Conservation (phyloP, 2,329 filamentous ascomycete species). For the Trichoderma brevicompactum region DNA sequence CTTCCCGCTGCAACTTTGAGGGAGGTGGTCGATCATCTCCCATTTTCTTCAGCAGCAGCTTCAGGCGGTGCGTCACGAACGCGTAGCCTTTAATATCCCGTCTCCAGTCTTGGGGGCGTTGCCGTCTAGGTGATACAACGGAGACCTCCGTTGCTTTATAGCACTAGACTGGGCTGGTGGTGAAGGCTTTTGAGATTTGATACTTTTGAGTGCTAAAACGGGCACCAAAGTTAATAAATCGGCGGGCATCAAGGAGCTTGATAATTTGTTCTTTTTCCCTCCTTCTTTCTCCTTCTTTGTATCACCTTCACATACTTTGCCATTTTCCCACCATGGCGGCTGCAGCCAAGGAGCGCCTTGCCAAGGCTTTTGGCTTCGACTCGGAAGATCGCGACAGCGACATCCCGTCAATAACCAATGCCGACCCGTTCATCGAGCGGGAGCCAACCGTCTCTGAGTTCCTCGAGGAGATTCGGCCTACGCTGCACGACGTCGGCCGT, state of each 20-base stretch:
- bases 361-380: constrained; percentile 43
- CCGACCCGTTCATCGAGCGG: constrained; percentile 46
- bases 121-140: constrained; percentile 1
- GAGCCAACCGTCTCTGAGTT: constrained; percentile 51
- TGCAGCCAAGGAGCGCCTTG: constrained; percentile 37
- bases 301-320: background rate
- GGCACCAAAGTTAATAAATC: background rate
- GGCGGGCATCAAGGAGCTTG: background rate
- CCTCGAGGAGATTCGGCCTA: constrained; percentile 45
- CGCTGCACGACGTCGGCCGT: constrained; percentile 36
- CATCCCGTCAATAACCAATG: constrained; percentile 44
- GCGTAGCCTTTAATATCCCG: background rate
- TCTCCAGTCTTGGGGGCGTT: background rate
- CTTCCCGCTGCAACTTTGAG: background rate
- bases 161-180: background rate
- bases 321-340: constrained; percentile 3
- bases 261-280: background rate
- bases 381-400: constrained; percentile 40
- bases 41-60: constrained; percentile 5
- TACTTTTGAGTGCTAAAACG: background rate
- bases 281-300: background rate
- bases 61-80: constrained; percentile 6
- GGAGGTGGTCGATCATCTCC: constrained; percentile 3
- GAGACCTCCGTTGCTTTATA: background rate
- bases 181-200: constrained; percentile 3